phyloP scores from a whole-genome alignment of 306 rosid species.

The Abrus pulchellus region DNA sequence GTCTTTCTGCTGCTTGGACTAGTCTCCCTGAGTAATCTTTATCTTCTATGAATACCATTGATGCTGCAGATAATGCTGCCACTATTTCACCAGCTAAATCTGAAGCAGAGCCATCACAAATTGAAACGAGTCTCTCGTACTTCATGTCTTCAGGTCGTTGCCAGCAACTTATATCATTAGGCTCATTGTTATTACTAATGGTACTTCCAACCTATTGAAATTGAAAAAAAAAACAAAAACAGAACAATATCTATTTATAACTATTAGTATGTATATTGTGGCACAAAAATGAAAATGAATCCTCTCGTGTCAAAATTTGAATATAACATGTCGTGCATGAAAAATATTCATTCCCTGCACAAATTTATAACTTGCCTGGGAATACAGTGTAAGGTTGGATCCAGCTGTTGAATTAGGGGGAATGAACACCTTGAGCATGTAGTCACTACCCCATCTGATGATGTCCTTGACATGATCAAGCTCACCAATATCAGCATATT shows the following conservation, averaged over 20 bases:
- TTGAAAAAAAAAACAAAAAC: not conserved
- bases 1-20: constrained; percentile 59
- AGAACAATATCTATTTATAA: not conserved
- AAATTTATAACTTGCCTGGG: constrained; percentile 65
- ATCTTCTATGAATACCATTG: constrained; percentile 71
- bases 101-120: constrained; percentile 70
- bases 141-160: constrained; percentile 83
- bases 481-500: constrained; percentile 72
- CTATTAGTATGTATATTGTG: not conserved
- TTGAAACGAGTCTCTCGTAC: constrained; percentile 68
- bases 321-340: not conserved
- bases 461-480: constrained; percentile 84
- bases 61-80: constrained; percentile 84
- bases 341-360: not conserved
- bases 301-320: not conserved
- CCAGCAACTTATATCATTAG: constrained; percentile 75
- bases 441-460: constrained; percentile 88
- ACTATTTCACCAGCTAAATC: constrained; percentile 83
- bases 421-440: constrained; percentile 70
- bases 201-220: constrained; percentile 76
- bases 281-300: not conserved
- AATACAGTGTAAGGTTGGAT: constrained; percentile 61
- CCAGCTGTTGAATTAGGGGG: constrained; percentile 54
- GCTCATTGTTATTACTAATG: constrained; percentile 44
- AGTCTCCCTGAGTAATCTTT: constrained; percentile 59